These are phyloP conservation scores for Chlorella ohadii DNA, from an alignment of 139 green algal species.

Conservation along the genomic window DNA sequence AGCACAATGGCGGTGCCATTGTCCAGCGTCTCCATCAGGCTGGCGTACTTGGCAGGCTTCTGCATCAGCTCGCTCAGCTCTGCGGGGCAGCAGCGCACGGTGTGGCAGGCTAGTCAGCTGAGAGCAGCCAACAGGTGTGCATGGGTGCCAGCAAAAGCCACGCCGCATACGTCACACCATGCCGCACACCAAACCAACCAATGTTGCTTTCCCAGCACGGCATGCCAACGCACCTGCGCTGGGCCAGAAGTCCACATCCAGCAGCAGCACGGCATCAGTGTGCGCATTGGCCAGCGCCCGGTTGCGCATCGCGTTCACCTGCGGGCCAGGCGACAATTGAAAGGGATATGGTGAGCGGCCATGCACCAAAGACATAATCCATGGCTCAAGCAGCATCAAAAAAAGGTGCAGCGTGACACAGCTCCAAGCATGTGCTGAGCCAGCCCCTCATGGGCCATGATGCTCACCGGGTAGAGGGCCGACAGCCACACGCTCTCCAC, in stretches of 20 bases:
- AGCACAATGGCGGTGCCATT: conserved; percentile 45
- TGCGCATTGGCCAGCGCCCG: conserved; percentile 47
- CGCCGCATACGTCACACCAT: background rate
- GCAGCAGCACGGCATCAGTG: conserved; percentile 53
- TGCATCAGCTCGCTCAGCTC: conserved; percentile 50
- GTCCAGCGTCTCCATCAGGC: conserved; percentile 28
- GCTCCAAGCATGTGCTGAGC: too few relatives aligned
- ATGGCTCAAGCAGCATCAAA: too few relatives aligned
- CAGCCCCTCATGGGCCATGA: too few relatives aligned
- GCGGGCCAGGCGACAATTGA: background rate
- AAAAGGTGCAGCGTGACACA: too few relatives aligned
- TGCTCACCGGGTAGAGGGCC: conserved; percentile 44
- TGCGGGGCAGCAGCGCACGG: background rate
- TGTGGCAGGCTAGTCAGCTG: background rate
- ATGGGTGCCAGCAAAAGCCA: background rate
- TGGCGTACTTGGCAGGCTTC: conserved; percentile 47
- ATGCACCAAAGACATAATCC: too few relatives aligned
- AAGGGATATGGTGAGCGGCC: too few relatives aligned
- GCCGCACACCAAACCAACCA: background rate
- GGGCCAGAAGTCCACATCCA: conserved; percentile 61
- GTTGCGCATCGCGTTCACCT: conserved; percentile 57
- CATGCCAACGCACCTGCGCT: background rate
- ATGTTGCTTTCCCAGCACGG: background rate
- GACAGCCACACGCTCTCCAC: conserved; percentile 55
- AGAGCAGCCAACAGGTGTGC: background rate